Evolutionary conservation across 2,329 filamentous ascomycete genomes (phyloP).

Genomic region (Neoarthrinium moseri): DNA sequence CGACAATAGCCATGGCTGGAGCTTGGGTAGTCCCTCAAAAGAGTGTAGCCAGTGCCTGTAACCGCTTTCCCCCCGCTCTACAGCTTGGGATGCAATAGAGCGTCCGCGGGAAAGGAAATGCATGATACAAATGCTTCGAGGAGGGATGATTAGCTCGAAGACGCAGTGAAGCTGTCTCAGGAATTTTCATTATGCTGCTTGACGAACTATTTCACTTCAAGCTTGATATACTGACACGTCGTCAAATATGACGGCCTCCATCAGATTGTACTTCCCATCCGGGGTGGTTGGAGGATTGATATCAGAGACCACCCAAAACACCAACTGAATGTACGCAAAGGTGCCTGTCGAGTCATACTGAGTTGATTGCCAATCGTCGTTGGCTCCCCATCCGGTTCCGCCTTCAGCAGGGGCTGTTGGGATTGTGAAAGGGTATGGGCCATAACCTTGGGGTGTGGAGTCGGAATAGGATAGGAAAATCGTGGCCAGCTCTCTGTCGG

Average conservation of each 20-base stretch:
- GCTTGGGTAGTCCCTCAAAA: too few relatives aligned
- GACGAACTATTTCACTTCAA: neutral
- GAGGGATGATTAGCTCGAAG: neutral
- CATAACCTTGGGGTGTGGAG: neutral
- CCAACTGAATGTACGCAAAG: neutral
- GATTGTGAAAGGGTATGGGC: neutral
- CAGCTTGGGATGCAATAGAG: too few relatives aligned
- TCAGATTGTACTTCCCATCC: neutral
- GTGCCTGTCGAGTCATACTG: neutral
- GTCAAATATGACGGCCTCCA: neutral
- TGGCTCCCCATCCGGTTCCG: neutral
- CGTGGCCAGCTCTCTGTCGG: neutral
- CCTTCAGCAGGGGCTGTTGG: neutral
- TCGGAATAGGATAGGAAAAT: constrained; percentile 1
- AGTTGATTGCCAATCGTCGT: neutral
- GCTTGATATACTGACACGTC: neutral
- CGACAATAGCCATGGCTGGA: too few relatives aligned
- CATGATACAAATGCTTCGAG: too few relatives aligned
- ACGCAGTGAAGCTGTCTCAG: neutral
- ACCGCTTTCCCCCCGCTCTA: too few relatives aligned
- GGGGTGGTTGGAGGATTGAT: neutral
- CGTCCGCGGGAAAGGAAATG: too few relatives aligned
- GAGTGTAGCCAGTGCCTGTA: too few relatives aligned
- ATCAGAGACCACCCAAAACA: constrained; percentile 1
- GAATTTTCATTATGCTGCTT: neutral